Base-by-base conservation (phyloP, 257 asterid genomes). In the Nicotiana knightiana region DNA sequence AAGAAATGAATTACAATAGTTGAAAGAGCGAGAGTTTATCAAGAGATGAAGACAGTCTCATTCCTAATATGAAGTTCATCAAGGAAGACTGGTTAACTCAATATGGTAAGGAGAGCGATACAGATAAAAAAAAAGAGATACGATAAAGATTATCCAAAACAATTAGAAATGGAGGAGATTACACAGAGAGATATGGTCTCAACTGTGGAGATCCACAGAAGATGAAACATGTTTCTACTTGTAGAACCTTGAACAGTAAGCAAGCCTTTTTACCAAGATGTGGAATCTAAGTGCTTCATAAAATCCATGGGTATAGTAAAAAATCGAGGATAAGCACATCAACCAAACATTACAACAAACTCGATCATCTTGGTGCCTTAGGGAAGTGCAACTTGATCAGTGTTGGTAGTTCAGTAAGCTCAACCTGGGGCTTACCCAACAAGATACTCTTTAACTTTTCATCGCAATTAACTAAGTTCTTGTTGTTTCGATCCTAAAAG, bases 371-470 rank as follows among this genome's bases (percentile, higher is more conserved):
- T 30, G 88, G 68, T 82, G 82, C 85, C 92, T 91, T 96, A 1
- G 98, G 97, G 76, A 96, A 96, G 84, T 94, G 99, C 91, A 96
- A 55, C 92, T 92, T 94, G 87, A 96, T 70, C 86, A 96, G 76
- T 86, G 82, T 78, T 82, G 99, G 98, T 57, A 96, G 97, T 84
- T 94, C 97, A 43, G 88, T 83, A 39, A 96, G 98, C 81, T 96
- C 97, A 61, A 94, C 88, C 86, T 84, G 89, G 33, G 89, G 85
- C 90, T 93, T 96, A 30, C 98, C 99, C 91, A 89, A 77, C 76
- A 96, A 87, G 81, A 96, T 88, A 70, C 92, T 83, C 95, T 91
- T 91, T 88, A 96, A 89, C 89, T 91, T 94, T n/a, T 84, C 89
- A 82, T 92, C 98, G 70, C 98, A 96, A 53, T 93, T 93, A 79